Base-by-base conservation (phyloP, 2,329 filamentous ascomycete genomes). In the Cryphonectria nitschkei region DNA sequence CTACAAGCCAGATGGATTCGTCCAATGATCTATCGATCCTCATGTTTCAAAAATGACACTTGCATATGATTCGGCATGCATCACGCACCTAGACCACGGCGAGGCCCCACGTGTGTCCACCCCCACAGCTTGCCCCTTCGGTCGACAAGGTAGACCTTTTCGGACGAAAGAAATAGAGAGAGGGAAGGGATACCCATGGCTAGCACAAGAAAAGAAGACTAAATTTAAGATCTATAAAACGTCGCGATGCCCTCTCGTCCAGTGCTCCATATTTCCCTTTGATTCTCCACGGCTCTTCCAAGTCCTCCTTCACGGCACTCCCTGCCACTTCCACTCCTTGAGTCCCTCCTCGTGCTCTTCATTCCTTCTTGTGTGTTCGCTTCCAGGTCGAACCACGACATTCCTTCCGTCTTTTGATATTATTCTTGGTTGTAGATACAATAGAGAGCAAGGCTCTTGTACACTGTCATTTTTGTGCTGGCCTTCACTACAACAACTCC, bases 31-130 rank as follows among this genome's bases (percentile, higher is more conserved):
- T 41, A 43, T 43, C n/a, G 34, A 29, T 29, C 22, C 39, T 67
- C 19, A 29, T 67, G 65, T 67, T 61, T 67, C 65, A 61, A 46
- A 60, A 39, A 46, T 67, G 65, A 67, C 29, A n/a, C 37, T 41
- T 50, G 41, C 54, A 50, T 67, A 43, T 61, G 54, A 37, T 67
- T 60, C 29, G 54, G 50, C 7, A 43, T 32, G 39, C 41, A 50
- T 67, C 65, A 67, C 54, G 65, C 39, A 43, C 37, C 37, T 43
- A 43, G 52, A 58, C 65, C 52, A 67, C 16, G 34, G 54, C 14
- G n/a, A 29, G 41, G 52, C 16, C n/a, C 37, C 65, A 67, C 65
- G 65, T 67, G 65, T 32, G n/a, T 16, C 52, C 52, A 32, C 54
- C 37, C 54, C 61, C 65, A 52, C 50, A 26, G 37, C 50, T 54